Base-by-base conservation (phyloP, 352 stramenopile species). In the Globisporangium nodosum region DNA sequence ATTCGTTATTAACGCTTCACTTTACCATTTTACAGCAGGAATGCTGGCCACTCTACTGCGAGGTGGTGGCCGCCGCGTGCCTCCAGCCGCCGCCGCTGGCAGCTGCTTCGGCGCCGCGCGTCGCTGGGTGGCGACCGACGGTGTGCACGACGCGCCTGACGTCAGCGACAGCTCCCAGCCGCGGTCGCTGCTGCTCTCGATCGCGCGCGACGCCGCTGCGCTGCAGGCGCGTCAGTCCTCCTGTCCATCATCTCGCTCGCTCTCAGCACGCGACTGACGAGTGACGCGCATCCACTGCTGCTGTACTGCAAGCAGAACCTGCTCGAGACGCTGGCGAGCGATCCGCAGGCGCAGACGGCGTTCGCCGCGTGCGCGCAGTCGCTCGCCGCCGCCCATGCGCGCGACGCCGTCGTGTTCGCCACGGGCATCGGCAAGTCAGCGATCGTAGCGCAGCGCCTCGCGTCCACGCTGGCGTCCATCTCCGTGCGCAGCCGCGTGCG, bases 361-460 rank as follows among this genome's bases (percentile, higher is more conserved):
- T 83, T 90, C 12, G 54, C 71, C 2, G 53, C 52, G 6, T 70
- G 63, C 11, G 54, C 84, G 9, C 52, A 56, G 52, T 58, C 61
- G 3, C 42, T 94, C 5, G 47, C 76, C 52, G 56, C 71, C n/a
- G 89, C 80, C 24, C 68, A 75, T 5, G 60, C 75, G 20, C 64
- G 85, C 24, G 59, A 73, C 42, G 60, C 69, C 16, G 65, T 71
- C 15, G 64, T 94, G 21, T 91, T 80, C 58, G 69, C 86, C 27
- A 91, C 80, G 6, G 85, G 85, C 18, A 87, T 94, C 18, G 85
- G 85, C 63, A 94, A 94, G 63, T 94, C 85, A 3, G 81, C 76
- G 20, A 81, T 88, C 20, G 81, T 94, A 2, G 85, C 81, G 24
- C 76, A 70, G 18, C 71, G 85, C 21, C 68, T 94, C 20, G 85